Percentiles rank a stretch among this genome's conserved stretches.
Conservation (phyloP, 2,329 filamentous ascomycete species). For the Ceratocystis harringtonii region DNA sequence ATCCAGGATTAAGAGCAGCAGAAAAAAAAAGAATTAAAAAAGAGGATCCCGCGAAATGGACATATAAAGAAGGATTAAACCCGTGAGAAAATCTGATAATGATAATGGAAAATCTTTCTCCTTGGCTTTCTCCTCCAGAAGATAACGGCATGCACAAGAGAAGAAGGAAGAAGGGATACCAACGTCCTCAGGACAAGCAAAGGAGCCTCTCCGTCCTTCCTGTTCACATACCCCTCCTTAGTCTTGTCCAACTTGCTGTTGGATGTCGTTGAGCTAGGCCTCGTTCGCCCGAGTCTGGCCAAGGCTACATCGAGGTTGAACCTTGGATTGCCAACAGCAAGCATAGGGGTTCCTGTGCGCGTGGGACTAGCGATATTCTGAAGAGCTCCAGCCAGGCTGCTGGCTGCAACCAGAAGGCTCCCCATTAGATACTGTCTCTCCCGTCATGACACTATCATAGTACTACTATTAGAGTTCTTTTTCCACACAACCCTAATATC, state of each 20-base stretch:
- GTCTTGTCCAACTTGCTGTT: too few species aligned
- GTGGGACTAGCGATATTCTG: neutral
- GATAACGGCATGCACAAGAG: neutral
- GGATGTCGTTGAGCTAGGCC: too few species aligned
- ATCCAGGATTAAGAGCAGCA: neutral
- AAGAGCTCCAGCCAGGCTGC: too few species aligned
- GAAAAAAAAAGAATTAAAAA: constrained; percentile 9
- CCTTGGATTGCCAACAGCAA: neutral
- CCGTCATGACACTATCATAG: too few species aligned
- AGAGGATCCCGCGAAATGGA: constrained; percentile 6
- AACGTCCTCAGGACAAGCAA: too few species aligned
- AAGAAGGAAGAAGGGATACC: neutral
- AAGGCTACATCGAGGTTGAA: neutral
- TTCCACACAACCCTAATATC: too few species aligned
- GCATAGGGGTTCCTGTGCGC: neutral
- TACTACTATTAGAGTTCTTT: too few species aligned
- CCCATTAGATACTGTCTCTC: too few species aligned
- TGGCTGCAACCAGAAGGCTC: too few species aligned
- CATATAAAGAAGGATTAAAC: constrained; percentile 10
- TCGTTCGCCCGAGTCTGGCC: too few species aligned
- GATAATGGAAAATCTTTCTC: constrained; percentile 7
- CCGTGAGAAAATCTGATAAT: constrained; percentile 12
- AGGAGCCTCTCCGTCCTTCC: neutral
- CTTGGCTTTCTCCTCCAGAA: neutral
- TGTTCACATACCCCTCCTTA: neutral